phyloP scores from a whole-genome alignment of 108 stramenopile genomes.

The Epithemia pelagica region DNA sequence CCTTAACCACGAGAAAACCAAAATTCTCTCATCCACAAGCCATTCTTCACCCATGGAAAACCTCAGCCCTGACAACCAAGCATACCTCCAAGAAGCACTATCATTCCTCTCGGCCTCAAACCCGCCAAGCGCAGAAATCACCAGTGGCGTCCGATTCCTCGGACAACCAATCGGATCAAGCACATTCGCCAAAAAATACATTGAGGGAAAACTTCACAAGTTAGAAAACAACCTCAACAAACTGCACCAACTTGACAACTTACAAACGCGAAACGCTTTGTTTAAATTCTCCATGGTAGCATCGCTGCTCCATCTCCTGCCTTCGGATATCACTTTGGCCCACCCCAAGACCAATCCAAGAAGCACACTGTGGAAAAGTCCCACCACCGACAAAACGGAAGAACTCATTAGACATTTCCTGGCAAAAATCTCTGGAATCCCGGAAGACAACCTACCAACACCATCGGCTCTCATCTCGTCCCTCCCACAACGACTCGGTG shows the following conservation, averaged over 20 bases:
- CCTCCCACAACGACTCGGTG: not conserved
- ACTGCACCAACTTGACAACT: not conserved
- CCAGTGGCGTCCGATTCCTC: not conserved
- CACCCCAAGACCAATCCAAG: not conserved
- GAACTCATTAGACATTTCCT: not conserved
- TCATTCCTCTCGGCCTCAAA: too few relatives aligned
- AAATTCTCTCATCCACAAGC: too few relatives aligned
- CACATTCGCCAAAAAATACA: not conserved
- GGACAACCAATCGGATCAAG: not conserved
- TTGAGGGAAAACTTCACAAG: not conserved
- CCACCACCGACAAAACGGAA: not conserved
- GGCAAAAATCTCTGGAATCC: not conserved
- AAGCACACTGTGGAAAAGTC: not conserved
- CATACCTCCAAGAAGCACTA: too few relatives aligned
- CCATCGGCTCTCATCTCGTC: not conserved
- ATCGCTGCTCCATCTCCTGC: not conserved
- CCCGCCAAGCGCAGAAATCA: not conserved
- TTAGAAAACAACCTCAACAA: not conserved
- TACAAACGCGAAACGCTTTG: not conserved
- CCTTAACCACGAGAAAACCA: too few relatives aligned
- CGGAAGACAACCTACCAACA: not conserved
- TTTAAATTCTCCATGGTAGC: not conserved
- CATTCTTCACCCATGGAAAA: too few relatives aligned
- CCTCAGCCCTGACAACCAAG: too few relatives aligned
- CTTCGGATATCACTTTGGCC: not conserved